Conservation (phyloP, 2,329 filamentous ascomycete genomes). For the Alternaria incomplexa region DNA sequence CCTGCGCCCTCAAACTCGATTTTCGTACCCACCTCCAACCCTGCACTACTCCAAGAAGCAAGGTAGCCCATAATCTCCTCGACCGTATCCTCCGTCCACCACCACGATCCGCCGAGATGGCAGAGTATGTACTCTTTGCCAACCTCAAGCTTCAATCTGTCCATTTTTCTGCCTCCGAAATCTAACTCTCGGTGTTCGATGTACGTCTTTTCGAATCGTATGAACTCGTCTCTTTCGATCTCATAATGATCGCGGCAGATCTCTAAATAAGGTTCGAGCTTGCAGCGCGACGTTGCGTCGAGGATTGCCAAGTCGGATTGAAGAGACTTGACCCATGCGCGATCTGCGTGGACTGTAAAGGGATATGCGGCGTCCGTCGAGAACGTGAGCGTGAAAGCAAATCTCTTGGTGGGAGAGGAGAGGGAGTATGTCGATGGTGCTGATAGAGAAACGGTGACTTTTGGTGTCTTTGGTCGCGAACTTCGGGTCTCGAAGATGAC, state of each 20-base stretch:
- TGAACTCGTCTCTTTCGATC: not conserved
- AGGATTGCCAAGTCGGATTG: constrained; percentile 9
- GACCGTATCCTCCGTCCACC: constrained; percentile 6
- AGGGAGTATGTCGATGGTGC: constrained; percentile 11
- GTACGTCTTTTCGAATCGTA: not conserved
- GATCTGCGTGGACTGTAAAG: constrained; percentile 7
- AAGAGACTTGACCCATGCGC: not conserved
- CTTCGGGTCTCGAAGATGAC: constrained; percentile 1
- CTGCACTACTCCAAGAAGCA: not conserved
- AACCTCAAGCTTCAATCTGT: not conserved
- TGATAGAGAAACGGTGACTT: constrained; percentile 6
- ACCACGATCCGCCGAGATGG: constrained; percentile 2
- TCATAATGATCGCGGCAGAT: not conserved
- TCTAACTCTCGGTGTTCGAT: not conserved
- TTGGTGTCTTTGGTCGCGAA: constrained; percentile 7
- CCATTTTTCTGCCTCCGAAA: not conserved
- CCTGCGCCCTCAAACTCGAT: not conserved
- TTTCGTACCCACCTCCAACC: not conserved
- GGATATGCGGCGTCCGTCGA: constrained; percentile 7
- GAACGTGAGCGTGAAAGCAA: constrained; percentile 6
- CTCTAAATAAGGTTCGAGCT: not conserved
- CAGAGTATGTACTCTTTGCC: constrained; percentile 7
- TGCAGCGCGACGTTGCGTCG: constrained; percentile 1
- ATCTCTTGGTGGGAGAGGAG: not conserved
- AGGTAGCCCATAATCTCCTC: constrained; percentile 4